These are phyloP conservation scores for Myriosclerotinia scirpicola DNA, from an alignment of 2,329 filamentous ascomycete genomes.

Conservation along the genomic window DNA sequence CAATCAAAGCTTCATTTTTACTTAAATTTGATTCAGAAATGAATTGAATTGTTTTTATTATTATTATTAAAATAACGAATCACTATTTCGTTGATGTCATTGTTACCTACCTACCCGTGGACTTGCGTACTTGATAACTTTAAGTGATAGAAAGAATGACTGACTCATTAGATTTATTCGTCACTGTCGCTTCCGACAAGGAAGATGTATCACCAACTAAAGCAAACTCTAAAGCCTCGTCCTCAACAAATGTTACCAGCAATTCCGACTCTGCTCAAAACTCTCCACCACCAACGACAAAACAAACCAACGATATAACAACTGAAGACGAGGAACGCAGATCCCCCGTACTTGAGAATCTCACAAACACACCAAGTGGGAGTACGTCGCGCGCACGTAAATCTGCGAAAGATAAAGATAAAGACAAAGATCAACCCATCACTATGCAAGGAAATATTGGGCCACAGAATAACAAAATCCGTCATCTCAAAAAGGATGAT, in stretches of 20 bases:
- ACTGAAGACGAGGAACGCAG: constrained; percentile 39
- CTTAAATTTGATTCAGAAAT: background rate
- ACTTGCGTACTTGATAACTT: too few relatives aligned
- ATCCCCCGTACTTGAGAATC: constrained; percentile 32
- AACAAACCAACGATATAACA: constrained; percentile 32
- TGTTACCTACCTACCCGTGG: too few relatives aligned
- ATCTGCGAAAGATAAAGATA: constrained; percentile 31
- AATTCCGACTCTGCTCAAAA: constrained; percentile 33
- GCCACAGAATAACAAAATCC: constrained; percentile 58
- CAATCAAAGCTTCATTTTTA: background rate
- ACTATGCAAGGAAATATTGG: constrained; percentile 27
- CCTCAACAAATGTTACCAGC: constrained; percentile 36
- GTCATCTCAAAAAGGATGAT: constrained; percentile 85
- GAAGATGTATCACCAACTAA: constrained; percentile 22
- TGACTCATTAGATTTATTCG: constrained; percentile 17
- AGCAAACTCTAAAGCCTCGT: constrained; percentile 22
- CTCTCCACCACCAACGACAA: constrained; percentile 30
- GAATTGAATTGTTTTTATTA: background rate
- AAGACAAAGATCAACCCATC: constrained; percentile 35
- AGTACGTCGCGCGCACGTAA: constrained; percentile 31
- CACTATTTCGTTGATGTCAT: too few relatives aligned
- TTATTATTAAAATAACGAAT: too few relatives aligned
- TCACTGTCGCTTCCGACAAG: constrained; percentile 34
- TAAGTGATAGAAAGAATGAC: constrained; percentile 21
- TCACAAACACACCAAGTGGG: constrained; percentile 28